Evolutionary conservation across 352 stramenopile genomes (phyloP), one percentile per base, ranked within the genome.

Genomic region (Phytopythium montanum): DNA sequence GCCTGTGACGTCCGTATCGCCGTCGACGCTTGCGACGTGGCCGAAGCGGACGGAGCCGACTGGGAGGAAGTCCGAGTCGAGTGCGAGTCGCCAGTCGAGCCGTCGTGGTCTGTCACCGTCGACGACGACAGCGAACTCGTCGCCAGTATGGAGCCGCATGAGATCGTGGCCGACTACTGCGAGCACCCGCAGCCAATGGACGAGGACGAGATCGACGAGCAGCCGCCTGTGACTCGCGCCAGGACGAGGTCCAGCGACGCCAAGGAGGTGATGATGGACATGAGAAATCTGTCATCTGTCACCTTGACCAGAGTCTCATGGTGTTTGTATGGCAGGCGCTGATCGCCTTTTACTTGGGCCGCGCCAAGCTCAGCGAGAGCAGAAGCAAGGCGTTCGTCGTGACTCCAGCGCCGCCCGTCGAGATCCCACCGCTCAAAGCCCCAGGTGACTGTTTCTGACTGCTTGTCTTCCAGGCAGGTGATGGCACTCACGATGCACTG

Each of bases 261-360:
- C 19, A 79, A 68, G 57, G 70, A 79, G 62, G 73, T 74, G 28
- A n/a, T 28, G 53, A 12, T 38, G 9, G 33, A 38, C 33, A 38
- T 38, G 9, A 0, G 8, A 38, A 12, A 8, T 16, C 10, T 38
- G 33, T 12, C 33, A 38, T 36, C 23, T 38, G n/a, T n/a, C n/a
- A 21, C 1, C 5, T 14, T 16, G 7, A 34, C 19, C 19, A 7
- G 44, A 38, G 25, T n/a, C 33, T 48, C 29, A 61, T 19, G 33
- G 14, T 38, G 50, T 23, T 34, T 1, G 31, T 6, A 10, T n/a
- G 6, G 16, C 18, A 89, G 76, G 60, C 65, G 14, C 62, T 89
- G 14, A 73, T 71, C 33, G 68, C 70, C 9, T 89, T 87, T 54
- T 89, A 89, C 53, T 61, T 87, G 12, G 58, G 59, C 1, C 65